phyloP scores from a whole-genome alignment of 208 protist species.

The Vickermania spadyakhi region DNA sequence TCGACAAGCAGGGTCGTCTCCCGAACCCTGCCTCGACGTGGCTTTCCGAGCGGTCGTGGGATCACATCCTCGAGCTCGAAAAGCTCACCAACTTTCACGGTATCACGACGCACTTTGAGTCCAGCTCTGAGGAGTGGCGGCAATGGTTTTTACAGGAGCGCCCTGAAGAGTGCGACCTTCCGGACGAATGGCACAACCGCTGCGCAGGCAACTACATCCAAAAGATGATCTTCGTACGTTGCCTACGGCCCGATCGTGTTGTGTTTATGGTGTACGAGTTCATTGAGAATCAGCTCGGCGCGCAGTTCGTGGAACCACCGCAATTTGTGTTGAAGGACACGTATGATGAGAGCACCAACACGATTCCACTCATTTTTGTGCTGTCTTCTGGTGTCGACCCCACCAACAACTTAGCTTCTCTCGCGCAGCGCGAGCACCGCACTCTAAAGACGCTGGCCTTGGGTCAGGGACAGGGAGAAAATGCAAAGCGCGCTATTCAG shows the following conservation, averaged over 20 bases:
- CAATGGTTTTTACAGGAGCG: slow-evolving; percentile 91
- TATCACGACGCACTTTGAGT: slow-evolving; percentile 93
- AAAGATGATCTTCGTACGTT: slow-evolving; percentile 96
- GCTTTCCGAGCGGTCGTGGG: slow-evolving; percentile 95
- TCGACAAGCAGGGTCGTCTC: slow-evolving; percentile 90
- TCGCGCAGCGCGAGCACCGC: slow-evolving; percentile 80
- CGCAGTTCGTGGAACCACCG: slow-evolving; percentile 95
- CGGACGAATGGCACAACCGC: slow-evolving; percentile 93
- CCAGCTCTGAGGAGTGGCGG: slow-evolving; percentile 90
- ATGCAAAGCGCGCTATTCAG: slow-evolving; percentile 90
- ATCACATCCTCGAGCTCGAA: slow-evolving; percentile 96
- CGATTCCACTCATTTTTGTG: slow-evolving; percentile 96
- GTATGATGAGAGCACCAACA: slow-evolving; percentile 89
- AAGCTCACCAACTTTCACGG: slow-evolving; percentile 94
- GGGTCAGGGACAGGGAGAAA: slow-evolving; percentile 96
- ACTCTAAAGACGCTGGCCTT: slow-evolving; percentile 92
- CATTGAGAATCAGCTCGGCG: slow-evolving; percentile 91
- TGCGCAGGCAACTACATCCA: slow-evolving; percentile 90
- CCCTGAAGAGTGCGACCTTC: slow-evolving; percentile 93
- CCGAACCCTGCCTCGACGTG: slow-evolving; percentile 94
- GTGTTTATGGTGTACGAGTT: slow-evolving; percentile 95
- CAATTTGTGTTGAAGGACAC: slow-evolving; percentile 94
- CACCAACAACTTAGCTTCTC: slow-evolving; percentile 84
- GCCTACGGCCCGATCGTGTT: slow-evolving; percentile 96
- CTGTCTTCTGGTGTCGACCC: slow-evolving; percentile 97